These are phyloP conservation scores for Bimuria novae-zelandiae DNA, from an alignment of 2,329 filamentous ascomycete species.

Conservation along the genomic window DNA sequence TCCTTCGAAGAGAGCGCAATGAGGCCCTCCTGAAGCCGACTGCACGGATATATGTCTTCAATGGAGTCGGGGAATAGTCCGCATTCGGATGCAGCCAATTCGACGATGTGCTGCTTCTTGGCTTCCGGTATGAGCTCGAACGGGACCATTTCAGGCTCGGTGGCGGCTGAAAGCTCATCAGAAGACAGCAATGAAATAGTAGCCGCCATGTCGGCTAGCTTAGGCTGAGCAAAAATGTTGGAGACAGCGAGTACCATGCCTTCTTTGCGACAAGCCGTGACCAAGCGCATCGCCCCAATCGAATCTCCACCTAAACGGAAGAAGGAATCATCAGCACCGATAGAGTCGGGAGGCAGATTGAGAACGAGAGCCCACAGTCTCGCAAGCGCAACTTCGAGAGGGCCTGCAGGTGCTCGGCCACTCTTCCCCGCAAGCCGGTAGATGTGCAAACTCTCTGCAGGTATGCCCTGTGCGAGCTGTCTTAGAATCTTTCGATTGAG, in stretches of 20 bases:
- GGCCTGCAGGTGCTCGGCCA: constrained; percentile 31
- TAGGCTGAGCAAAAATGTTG: constrained; percentile 51
- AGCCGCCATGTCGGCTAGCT: constrained; percentile 50
- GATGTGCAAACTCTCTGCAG: constrained; percentile 28
- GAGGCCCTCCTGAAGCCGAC: constrained; percentile 38
- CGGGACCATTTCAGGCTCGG: constrained; percentile 21
- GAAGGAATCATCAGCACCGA: constrained; percentile 53
- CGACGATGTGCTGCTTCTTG: constrained; percentile 23
- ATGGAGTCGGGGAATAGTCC: constrained; percentile 28
- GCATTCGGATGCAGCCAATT: constrained; percentile 36
- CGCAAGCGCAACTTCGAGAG: constrained; percentile 27
- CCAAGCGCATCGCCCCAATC: constrained; percentile 53
- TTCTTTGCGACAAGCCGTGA: constrained; percentile 46
- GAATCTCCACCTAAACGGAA: constrained; percentile 55
- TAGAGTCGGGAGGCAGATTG: constrained; percentile 42
- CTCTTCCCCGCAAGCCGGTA: constrained; percentile 39
- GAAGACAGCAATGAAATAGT: constrained; percentile 26
- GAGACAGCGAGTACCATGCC: constrained; percentile 49
- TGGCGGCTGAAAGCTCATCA: constrained; percentile 19
- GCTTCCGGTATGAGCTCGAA: constrained; percentile 31
- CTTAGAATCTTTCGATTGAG: constrained; percentile 48
- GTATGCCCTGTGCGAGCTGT: constrained; percentile 40
- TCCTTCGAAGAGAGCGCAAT: constrained; percentile 38
- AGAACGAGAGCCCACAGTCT: constrained; percentile 48
- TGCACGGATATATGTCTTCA: constrained; percentile 40